A percentile compares a stretch with the other conserved stretches of the same genome.
These are phyloP conservation scores for Coix lacrymajobi DNA, from an alignment of 176 grass and related monocot genomes.

Conservation along the genomic window DNA sequence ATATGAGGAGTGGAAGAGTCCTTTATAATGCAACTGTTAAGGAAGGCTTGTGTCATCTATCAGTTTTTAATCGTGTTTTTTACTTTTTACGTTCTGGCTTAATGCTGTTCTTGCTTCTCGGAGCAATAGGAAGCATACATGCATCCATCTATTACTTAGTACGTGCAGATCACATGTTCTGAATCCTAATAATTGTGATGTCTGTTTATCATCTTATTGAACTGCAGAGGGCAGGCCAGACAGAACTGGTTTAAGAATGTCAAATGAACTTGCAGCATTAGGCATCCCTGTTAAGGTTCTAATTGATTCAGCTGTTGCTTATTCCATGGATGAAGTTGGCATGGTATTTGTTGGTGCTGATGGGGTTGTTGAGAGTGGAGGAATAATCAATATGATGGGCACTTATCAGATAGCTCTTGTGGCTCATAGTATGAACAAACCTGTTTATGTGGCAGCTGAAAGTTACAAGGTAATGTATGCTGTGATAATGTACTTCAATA, in stretches of 20 bases:
- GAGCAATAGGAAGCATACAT: not conserved
- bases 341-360: slow-evolving; percentile 98
- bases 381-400: slow-evolving; percentile 99
- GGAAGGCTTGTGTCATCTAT: not conserved
- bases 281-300: slow-evolving; percentile 86
- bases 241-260: slow-evolving; percentile 75
- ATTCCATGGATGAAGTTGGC: slow-evolving; percentile 91
- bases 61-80: not conserved
- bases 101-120: not conserved
- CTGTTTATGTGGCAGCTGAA: slow-evolving; percentile 96
- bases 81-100: not conserved
- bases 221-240: slow-evolving; percentile 92
- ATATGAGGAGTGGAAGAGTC: not conserved
- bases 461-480: slow-evolving; percentile 77
- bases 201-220: slow-evolving; percentile 19
- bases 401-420: slow-evolving; percentile 98
- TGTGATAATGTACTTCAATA: not conserved
- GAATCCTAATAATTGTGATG: slow-evolving; percentile 7
- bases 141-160: not conserved
- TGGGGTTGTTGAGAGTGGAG: slow-evolving; percentile 96
- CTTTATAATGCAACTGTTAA: not conserved
- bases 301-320: slow-evolving; percentile 94
- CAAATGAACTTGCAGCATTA: slow-evolving; percentile 84
- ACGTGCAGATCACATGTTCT: not conserved
- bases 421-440: slow-evolving; percentile 91